Percentiles rank a stretch among this genome's conserved stretches.
Evolutionary conservation across 768 basidiomycete genomes (phyloP).

Genomic region (Leccinum obscurum): DNA sequence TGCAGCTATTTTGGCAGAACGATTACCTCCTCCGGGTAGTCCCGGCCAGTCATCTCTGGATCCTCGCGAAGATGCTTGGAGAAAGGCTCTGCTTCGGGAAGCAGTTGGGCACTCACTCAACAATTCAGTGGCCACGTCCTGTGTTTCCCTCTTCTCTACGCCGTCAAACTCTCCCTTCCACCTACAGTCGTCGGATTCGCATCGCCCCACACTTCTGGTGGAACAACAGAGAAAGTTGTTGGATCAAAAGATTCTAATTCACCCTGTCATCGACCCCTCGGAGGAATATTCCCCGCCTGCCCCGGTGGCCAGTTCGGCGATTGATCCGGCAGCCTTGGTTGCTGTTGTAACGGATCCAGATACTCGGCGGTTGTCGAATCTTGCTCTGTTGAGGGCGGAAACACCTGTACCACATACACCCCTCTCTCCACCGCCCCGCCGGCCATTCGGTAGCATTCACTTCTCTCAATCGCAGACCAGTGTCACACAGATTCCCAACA

Average conservation of each 20-base stretch:
- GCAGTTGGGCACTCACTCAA: constrained; percentile 78
- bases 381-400: constrained; percentile 57
- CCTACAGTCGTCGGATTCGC: constrained; percentile 24
- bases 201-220: constrained; percentile 15
- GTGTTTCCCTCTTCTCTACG: constrained; percentile 37
- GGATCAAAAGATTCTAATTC: constrained; percentile 47
- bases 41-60: constrained; percentile 59
- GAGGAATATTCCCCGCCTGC: constrained; percentile 33
- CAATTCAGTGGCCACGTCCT: constrained; percentile 49
- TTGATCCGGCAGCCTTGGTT: constrained; percentile 12
- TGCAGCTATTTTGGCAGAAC: constrained; percentile 73
- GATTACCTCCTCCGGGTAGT: constrained; percentile 63
- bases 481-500: constrained; percentile 30
- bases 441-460: constrained; percentile 40
- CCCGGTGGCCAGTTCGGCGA: constrained; percentile 6
- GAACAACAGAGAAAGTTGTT: constrained; percentile 30
- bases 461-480: constrained; percentile 62
- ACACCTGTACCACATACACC: constrained; percentile 66
- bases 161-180: constrained; percentile 32
- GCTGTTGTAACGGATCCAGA: constrained; percentile 30
- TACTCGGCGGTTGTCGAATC: constrained; percentile 40
- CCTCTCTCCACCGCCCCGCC: constrained; percentile 64
- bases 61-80: constrained; percentile 66
- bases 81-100: constrained; percentile 71
- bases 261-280: constrained; percentile 37